Base-by-base conservation (phyloP, 2,329 filamentous ascomycete species). In the Aureobasidium vineae region DNA sequence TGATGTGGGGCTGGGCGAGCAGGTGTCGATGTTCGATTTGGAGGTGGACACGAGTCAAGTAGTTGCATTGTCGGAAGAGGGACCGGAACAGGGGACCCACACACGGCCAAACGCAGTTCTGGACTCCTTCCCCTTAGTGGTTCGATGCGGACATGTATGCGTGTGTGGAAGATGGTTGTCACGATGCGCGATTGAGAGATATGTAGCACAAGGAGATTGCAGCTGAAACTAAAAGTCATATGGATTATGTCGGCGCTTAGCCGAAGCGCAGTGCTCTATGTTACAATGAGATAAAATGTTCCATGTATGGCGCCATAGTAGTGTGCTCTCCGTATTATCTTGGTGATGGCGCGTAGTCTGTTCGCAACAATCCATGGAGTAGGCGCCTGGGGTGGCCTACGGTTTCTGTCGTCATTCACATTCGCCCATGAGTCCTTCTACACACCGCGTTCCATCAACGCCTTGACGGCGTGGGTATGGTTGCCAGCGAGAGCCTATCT, bases 91-190 rank as follows among this genome's bases (percentile, higher is more conserved):
- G 31, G 10, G n/a, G 36, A 45, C 13, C 54, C 54, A 59, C 54
- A 31, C 21, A 52, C 49, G 43, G 40, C 23, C 54, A 59, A 21
- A 43, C 40, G 26, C 15, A 59, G 40, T 59, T 59, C 54, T 59
- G 54, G 54, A 59, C 54, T 45, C 40, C 31, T 13, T 21, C 23
- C 11, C n/a, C 36, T 56, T 13, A 1, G 5, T 31, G 21, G 23
- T 26, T 47, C 10, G 21, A 23, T 23, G 26, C 4, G 26, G 15
- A 19, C 28, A 31, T 19, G 19, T 21, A 21, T 36, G 19, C 8
- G 16, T 8, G 31, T 54, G 33, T 53, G 10, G n/a, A 54, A 36
- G 8, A n/a, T 21, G n/a, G 7, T 16, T 10, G 31, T 47, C 21
- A 23, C 43, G 43, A 47, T 26, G 43, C 21, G 11, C 43, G 11